Evolutionary conservation across 1,284 basidiomycete genomes (phyloP).

Genomic region (Cryptococcus amylolentus): DNA sequence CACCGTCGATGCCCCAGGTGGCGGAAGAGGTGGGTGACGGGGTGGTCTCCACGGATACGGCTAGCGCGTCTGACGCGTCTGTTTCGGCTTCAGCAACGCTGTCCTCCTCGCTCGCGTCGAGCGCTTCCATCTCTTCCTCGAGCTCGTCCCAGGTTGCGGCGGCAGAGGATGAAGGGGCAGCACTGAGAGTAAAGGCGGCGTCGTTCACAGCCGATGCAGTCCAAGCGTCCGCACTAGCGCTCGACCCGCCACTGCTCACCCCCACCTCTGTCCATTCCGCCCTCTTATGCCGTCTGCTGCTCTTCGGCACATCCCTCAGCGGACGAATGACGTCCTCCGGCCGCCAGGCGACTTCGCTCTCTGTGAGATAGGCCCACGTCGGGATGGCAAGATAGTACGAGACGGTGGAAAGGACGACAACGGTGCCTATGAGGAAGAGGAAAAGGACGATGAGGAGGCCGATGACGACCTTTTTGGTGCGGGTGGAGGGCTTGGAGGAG

Average conservation of each 20-base stretch:
- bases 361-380: constrained; percentile 69
- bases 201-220: too few species aligned
- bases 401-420: constrained; percentile 85
- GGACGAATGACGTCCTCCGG: constrained; percentile 41
- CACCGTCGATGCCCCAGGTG: constrained; percentile 44
- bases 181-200: background rate
- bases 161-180: background rate
- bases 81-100: constrained; percentile 4
- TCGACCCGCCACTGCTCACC: background rate
- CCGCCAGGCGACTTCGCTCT: constrained; percentile 66
- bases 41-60: background rate
- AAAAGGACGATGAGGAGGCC: constrained; percentile 71
- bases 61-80: background rate
- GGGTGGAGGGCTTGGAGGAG: background rate
- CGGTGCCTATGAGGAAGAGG: constrained; percentile 82
- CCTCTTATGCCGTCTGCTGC: constrained; percentile 1
- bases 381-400: constrained; percentile 87
- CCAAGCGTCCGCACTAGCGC: too few species aligned
- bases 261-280: constrained; percentile 19
- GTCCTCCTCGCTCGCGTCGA: constrained; percentile 15
- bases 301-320: constrained; percentile 13
- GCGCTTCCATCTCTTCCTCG: constrained; percentile 21
- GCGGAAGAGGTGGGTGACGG: constrained; percentile 1
- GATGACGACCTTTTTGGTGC: constrained; percentile 53
- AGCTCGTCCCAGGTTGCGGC: constrained; percentile 17